Base-by-base conservation (phyloP, 164 flowering plant genomes). In the Tetracentron sinense region DNA sequence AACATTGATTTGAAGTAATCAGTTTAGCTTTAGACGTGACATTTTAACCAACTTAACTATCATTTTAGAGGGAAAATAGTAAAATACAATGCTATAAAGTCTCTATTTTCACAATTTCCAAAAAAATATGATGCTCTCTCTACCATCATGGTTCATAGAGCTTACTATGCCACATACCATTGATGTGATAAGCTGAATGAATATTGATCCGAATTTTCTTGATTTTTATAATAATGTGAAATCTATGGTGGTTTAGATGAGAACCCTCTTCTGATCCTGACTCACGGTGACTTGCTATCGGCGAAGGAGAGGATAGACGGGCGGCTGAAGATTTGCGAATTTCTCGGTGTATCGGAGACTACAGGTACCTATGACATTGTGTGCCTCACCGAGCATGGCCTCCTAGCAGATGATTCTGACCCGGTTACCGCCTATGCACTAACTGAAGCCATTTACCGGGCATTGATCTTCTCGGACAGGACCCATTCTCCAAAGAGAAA, bases 331-430 rank as follows among this genome's bases (percentile, higher is more conserved):
- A 69, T 85, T 7, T 84, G 89, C 25, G 81, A 83, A 47, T 74
- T 31, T 54, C 54, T 87, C 0, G 86, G 79, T 0, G 44, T 83
- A 42, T 74, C 89, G 1, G 85, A 82, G 73, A 74, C 84, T 0
- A 79, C 72, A 0, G 92, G 88, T 11, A 83, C 75, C 1, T 87
- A 87, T 56, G 92, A 87, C 76, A 75, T 85, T 0, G 84, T 75
- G 1, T 85, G 96, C 73, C 69, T 84, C n/a, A 80, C 90, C 2
- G 91, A 90, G 61, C 74, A 80, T 47, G 93, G 89, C 16, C 64
- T 84, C 50, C 71, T 83, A 0, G 77, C 83, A 0, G 89, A 85
- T 7, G 89, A 85, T 60, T 80, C 78, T 0, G 91, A 90, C 56
- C 89, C 91, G 0, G 77, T 87, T 0, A 79, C 88, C 1, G 86